Percentiles rank a stretch among this genome's conserved stretches.
phyloP scores from a whole-genome alignment of 2,329 filamentous ascomycete genomes.

The Apiospora malaysiana region DNA sequence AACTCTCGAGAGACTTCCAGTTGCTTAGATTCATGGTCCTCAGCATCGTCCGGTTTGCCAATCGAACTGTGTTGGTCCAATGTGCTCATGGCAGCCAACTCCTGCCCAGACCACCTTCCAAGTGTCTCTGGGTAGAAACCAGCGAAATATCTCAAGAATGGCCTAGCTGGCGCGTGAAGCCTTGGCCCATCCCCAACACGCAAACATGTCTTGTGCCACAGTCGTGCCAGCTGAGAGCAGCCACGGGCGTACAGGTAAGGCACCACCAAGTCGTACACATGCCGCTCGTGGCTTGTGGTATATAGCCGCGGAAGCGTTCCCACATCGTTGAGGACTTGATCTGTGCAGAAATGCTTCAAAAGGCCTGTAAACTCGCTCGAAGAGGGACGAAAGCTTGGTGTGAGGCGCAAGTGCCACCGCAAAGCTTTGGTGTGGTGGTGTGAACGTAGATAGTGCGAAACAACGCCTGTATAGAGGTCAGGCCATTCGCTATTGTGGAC shows the following conservation, averaged over 20 bases:
- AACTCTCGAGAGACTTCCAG: conserved; percentile 40
- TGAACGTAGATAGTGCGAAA: conserved; percentile 50
- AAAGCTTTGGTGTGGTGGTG: conserved; percentile 46
- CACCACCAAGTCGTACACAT: conserved; percentile 58
- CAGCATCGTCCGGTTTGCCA: neutral
- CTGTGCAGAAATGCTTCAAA: conserved; percentile 46
- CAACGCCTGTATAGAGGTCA: conserved; percentile 52
- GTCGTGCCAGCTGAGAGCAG: conserved; percentile 47
- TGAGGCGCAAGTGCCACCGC: conserved; percentile 55
- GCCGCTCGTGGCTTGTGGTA: conserved; percentile 46
- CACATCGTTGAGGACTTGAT: conserved; percentile 44
- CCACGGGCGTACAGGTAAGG: conserved; percentile 57
- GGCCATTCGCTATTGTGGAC: conserved; percentile 53
- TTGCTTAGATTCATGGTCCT: conserved; percentile 26
- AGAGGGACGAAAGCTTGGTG: conserved; percentile 49
- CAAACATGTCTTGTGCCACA: conserved; percentile 54
- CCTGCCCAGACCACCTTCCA: conserved; percentile 38
- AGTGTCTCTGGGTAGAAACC: conserved; percentile 42
- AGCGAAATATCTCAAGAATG: conserved; percentile 55
- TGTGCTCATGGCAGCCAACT: neutral
- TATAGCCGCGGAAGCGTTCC: conserved; percentile 53
- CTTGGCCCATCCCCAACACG: conserved; percentile 48
- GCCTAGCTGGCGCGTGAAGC: conserved; percentile 45
- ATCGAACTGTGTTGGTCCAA: neutral
- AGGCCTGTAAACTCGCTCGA: conserved; percentile 49